A percentile compares a stretch with the other conserved stretches of the same genome.
phyloP scores from a whole-genome alignment of 1,284 basidiomycete species.

The Cutaneotrichosporon cutaneum region DNA sequence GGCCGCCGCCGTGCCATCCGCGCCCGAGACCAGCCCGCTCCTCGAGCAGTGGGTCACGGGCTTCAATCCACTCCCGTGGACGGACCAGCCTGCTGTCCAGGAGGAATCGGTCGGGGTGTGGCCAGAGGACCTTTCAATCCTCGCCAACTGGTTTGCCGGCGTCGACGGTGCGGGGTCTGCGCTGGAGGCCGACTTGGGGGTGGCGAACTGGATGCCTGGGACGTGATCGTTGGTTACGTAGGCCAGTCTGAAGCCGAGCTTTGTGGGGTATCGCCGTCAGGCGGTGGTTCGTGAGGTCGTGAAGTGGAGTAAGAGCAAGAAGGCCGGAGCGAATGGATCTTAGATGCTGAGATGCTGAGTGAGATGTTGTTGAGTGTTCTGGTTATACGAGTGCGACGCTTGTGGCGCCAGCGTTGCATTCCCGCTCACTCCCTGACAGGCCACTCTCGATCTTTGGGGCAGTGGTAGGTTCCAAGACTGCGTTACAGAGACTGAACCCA shows the following conservation, averaged over 20 bases:
- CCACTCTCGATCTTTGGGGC: too few relatives aligned
- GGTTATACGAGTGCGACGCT: too few relatives aligned
- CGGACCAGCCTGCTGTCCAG: background rate
- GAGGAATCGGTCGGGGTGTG: background rate
- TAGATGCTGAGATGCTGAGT: background rate
- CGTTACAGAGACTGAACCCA: too few relatives aligned
- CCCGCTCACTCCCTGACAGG: too few relatives aligned
- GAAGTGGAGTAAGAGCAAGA: background rate
- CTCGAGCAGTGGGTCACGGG: slow-evolving; percentile 12
- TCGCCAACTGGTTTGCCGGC: slow-evolving; percentile 11
- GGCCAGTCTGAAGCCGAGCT: too few relatives aligned
- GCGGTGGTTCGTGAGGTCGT: background rate
- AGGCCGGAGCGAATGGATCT: background rate
- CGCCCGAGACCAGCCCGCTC: background rate
- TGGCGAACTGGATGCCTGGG: background rate
- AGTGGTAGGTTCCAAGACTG: too few relatives aligned
- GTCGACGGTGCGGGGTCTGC: background rate
- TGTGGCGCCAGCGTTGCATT: too few relatives aligned
- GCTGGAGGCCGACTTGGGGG: background rate
- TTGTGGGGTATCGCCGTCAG: too few relatives aligned
- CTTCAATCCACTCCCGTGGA: slow-evolving; percentile 24
- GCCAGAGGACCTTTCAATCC: slow-evolving; percentile 3
- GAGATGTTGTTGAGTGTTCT: background rate
- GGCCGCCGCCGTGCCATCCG: slow-evolving; percentile 23
- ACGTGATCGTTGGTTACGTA: background rate